phyloP scores from a whole-genome alignment of 768 basidiomycete genomes.

The Trametes elegans region DNA sequence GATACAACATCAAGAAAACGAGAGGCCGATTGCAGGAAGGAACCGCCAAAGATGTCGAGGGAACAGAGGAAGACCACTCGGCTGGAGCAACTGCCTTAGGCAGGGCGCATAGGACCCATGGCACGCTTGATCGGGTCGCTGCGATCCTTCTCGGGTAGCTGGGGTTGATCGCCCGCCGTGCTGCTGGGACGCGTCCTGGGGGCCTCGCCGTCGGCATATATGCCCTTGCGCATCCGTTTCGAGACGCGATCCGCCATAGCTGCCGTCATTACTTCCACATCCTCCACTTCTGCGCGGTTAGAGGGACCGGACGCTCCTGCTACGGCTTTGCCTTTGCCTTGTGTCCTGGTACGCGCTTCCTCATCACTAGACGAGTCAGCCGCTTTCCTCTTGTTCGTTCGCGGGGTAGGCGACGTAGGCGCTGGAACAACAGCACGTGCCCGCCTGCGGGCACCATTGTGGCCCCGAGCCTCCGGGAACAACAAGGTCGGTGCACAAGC shows the following conservation, averaged over 20 bases:
- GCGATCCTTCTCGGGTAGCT: constrained; percentile 23
- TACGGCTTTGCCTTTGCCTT: constrained; percentile 3
- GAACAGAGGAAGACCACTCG: background rate
- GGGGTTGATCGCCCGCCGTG: background rate
- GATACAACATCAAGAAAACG: background rate
- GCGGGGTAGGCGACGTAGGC: constrained; percentile 7
- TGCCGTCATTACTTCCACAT: constrained; percentile 15
- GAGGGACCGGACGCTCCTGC: constrained; percentile 3
- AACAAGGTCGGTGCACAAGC: constrained; percentile 56
- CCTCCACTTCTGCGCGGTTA: constrained; percentile 13
- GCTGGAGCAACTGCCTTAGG: background rate
- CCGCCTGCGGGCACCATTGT: constrained; percentile 22
- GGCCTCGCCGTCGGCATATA: constrained; percentile 5
- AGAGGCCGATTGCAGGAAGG: background rate
- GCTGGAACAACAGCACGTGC: background rate
- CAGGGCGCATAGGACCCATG: constrained; percentile 16
- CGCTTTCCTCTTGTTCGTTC: background rate
- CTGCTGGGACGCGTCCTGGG: constrained; percentile 21
- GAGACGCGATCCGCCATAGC: constrained; percentile 18
- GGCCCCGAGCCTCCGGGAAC: constrained; percentile 42
- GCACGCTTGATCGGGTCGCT: constrained; percentile 25
- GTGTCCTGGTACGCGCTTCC: background rate
- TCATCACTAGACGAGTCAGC: constrained; percentile 9
- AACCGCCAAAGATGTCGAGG: background rate
- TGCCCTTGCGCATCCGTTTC: constrained; percentile 16